These are phyloP conservation scores for Kondoa subrosea DNA, from an alignment of 768 basidiomycete species.

Conservation along the genomic window DNA sequence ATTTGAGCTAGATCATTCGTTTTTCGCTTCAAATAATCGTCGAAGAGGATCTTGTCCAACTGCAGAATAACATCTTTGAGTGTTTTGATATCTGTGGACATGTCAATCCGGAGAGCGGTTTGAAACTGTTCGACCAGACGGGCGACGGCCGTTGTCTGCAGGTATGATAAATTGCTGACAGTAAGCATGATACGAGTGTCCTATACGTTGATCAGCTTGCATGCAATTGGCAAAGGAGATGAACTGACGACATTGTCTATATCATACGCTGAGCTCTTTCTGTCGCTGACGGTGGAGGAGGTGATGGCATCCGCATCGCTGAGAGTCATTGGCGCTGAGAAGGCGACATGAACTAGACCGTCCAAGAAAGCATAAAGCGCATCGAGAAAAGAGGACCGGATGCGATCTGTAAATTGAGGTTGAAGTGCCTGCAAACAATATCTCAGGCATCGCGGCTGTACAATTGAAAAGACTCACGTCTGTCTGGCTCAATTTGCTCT, in stretches of 20 bases:
- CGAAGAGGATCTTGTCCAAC: constrained; percentile 75
- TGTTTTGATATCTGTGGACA: constrained; percentile 60
- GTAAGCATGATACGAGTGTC: constrained; percentile 73
- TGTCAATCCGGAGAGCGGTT: constrained; percentile 51
- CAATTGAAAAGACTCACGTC: too few relatives aligned
- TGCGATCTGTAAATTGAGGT: constrained; percentile 50
- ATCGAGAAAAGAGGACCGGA: constrained; percentile 72
- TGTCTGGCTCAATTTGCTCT: neutral
- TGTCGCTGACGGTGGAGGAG: neutral
- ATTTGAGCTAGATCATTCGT: constrained; percentile 49
- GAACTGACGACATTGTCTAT: constrained; percentile 17
- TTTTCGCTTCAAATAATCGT: constrained; percentile 70
- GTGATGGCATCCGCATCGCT: neutral
- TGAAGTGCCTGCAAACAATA: constrained; percentile 40
- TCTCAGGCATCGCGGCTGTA: too few relatives aligned
- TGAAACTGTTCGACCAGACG: constrained; percentile 66
- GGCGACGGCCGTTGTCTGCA: constrained; percentile 55
- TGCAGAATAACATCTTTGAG: constrained; percentile 60
- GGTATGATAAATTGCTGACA: constrained; percentile 67
- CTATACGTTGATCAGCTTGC: constrained; percentile 34
- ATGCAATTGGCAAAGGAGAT: neutral
- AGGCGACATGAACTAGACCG: constrained; percentile 63
- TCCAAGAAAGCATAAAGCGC: constrained; percentile 69
- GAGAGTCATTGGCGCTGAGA: constrained; percentile 30
- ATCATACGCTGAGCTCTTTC: neutral